Conservation (phyloP, 768 basidiomycete genomes). For the Russula abietina region DNA sequence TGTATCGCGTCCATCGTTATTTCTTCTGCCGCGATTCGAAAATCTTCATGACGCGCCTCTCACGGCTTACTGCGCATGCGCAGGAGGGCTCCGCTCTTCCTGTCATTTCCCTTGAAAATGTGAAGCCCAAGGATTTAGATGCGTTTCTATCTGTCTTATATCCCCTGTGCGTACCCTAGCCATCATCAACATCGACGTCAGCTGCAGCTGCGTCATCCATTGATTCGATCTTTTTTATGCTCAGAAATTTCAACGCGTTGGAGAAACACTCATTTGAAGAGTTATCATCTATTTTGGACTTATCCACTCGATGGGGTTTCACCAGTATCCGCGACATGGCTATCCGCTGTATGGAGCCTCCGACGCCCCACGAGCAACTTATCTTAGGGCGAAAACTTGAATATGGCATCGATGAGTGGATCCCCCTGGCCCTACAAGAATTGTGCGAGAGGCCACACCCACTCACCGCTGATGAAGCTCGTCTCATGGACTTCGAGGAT, state of each 20-base stretch:
- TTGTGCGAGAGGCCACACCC: slow-evolving; percentile 13
- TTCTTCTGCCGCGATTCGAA: slow-evolving; percentile 21
- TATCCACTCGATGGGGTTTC: slow-evolving; percentile 21
- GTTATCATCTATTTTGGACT: slow-evolving; percentile 13
- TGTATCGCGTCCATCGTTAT: slow-evolving; percentile 23
- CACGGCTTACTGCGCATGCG: not conserved
- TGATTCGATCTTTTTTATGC: not conserved
- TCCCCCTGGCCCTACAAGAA: slow-evolving; percentile 8
- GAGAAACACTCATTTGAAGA: slow-evolving; percentile 15
- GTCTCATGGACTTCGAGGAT: slow-evolving; percentile 12
- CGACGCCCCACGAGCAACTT: slow-evolving; percentile 5
- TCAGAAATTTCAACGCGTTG: slow-evolving; percentile 15
- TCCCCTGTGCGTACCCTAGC: slow-evolving; percentile 8
- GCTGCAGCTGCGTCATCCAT: not conserved
- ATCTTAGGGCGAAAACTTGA: slow-evolving; percentile 6
- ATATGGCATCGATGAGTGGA: slow-evolving; percentile 14
- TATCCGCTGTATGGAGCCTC: slow-evolving; percentile 11
- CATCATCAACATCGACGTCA: not conserved
- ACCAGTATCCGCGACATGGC: slow-evolving; percentile 16
- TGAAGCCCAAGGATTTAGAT: slow-evolving; percentile 16
- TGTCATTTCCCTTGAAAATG: slow-evolving; percentile 11
- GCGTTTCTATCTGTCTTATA: slow-evolving; percentile 22
- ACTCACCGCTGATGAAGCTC: slow-evolving; percentile 15
- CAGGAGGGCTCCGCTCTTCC: not conserved
- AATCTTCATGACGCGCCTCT: slow-evolving; percentile 5